Evolutionary conservation across 768 basidiomycete species (phyloP), one percentile per base, ranked within the genome.

Genomic region (Pholiota microspora): DNA sequence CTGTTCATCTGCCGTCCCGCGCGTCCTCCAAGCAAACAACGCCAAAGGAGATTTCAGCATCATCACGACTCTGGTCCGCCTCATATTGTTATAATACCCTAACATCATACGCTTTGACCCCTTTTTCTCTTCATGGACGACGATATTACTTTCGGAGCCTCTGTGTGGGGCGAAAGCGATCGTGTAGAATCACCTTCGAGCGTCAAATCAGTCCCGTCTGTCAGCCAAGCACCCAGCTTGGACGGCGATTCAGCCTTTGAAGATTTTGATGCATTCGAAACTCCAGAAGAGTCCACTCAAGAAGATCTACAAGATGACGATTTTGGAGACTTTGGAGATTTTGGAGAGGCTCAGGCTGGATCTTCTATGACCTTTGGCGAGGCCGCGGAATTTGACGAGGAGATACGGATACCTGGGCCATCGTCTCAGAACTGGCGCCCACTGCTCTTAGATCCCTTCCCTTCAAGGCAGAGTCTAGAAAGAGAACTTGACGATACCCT

Each of bases 251-350:
- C 68, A 46, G 69, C 69, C 32, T 63, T 62, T 42, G 58, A 62
- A 61, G 80, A 85, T 53, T 84, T 85, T 62, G 80, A 86, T 55
- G 83, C 83, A 53, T 87, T 88, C 67, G 82, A 79, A 36, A 73
- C 68, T 5, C 64, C 75, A 44, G 64, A 65, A 58, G 80, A 81
- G 29, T 70, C 70, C 2, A 73, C 76, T 25, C 62, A 63, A 49
- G 76, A 78, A 13, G 75, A 70, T n/a, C 71, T 61, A 1, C 79
- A 74, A 12, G 86, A 89, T 44, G 92, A 92, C 60, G 89, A 92
- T 55, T 92, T 92, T 69, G 89, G 85, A 47, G 91, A 93, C 60
- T 93, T 93, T 69, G 91, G 87, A 15, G 93, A 94, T 64, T 93
- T 93, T 68, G 90, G 84, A 61, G 89, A 89, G 58, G 83, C 78